These are phyloP conservation scores for Fusarium decemcellulare DNA, from an alignment of 2,329 filamentous ascomycete species.

Conservation along the genomic window DNA sequence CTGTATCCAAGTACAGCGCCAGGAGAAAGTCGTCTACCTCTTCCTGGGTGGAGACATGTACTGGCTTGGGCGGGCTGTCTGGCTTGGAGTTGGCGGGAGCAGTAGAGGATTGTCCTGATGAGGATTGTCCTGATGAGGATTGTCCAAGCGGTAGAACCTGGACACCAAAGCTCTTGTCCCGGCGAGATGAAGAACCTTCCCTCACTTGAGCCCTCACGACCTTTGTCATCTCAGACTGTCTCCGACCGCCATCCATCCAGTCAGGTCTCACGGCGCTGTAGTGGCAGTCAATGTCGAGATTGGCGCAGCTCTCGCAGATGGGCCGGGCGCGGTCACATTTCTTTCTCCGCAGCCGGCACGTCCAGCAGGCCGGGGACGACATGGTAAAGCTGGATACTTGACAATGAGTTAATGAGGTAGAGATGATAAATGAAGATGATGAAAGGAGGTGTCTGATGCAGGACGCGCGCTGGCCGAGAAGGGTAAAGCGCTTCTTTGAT, in stretches of 20 bases:
- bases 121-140: no score
- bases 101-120: background rate
- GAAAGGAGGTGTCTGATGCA: background rate
- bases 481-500: background rate
- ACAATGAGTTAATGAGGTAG: no score
- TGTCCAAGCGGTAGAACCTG: background rate
- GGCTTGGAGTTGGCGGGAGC: background rate
- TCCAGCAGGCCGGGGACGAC: slow-evolving; percentile 2
- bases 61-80: background rate
- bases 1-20: background rate
- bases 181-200: background rate
- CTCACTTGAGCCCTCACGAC: background rate
- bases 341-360: slow-evolving; percentile 5
- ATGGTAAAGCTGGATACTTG: background rate
- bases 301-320: background rate
- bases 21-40: slow-evolving; percentile 1
- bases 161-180: background rate
- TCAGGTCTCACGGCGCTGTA: background rate
- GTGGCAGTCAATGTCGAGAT: slow-evolving; percentile 1
- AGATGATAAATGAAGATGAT: background rate
- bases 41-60: background rate
- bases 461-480: slow-evolving; percentile 4
- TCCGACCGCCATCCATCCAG: slow-evolving; percentile 1
- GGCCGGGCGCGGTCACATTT: slow-evolving; percentile 4
- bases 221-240: background rate